phyloP scores from a whole-genome alignment of 2,329 filamentous ascomycete species.

The Colletotrichum sp. region DNA sequence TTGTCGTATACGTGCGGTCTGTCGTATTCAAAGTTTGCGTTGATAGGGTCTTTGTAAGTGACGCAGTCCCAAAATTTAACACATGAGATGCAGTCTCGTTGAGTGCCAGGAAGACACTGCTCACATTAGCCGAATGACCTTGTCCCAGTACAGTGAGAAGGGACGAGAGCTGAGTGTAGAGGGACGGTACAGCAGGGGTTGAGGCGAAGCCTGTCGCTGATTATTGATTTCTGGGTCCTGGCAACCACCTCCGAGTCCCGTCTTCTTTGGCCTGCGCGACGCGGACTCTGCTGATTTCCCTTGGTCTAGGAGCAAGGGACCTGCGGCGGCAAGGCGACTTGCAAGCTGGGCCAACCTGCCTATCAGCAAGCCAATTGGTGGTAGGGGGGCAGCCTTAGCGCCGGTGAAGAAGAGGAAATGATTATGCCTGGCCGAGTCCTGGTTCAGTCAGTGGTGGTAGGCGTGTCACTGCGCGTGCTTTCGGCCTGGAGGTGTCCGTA shows the following conservation, averaged over 20 bases:
- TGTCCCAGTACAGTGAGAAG: background rate
- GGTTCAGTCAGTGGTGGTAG: background rate
- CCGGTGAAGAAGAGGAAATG: background rate
- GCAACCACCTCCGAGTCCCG: background rate
- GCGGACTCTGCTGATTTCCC: background rate
- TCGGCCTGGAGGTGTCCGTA: background rate
- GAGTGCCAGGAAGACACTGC: background rate
- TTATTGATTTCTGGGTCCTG: background rate
- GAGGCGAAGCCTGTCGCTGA: background rate
- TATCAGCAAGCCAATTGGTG: background rate
- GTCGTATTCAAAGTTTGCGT: background rate
- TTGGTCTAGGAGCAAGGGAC: background rate
- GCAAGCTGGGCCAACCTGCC: background rate
- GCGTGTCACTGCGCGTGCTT: background rate
- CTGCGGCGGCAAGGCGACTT: background rate
- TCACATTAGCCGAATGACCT: background rate
- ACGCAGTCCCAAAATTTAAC: background rate
- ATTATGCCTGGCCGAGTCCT: slow-evolving; percentile 3
- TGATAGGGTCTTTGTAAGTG: background rate
- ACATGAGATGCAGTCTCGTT: background rate
- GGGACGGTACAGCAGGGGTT: background rate
- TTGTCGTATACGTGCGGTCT: background rate
- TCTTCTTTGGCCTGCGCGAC: background rate
- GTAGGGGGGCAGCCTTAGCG: slow-evolving; percentile 13
- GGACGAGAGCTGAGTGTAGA: background rate